Percentiles rank a stretch among this genome's conserved stretches.
Evolutionary conservation across 2,329 filamentous ascomycete species (phyloP).

Genomic region (Magnaporthiopsis poae): DNA sequence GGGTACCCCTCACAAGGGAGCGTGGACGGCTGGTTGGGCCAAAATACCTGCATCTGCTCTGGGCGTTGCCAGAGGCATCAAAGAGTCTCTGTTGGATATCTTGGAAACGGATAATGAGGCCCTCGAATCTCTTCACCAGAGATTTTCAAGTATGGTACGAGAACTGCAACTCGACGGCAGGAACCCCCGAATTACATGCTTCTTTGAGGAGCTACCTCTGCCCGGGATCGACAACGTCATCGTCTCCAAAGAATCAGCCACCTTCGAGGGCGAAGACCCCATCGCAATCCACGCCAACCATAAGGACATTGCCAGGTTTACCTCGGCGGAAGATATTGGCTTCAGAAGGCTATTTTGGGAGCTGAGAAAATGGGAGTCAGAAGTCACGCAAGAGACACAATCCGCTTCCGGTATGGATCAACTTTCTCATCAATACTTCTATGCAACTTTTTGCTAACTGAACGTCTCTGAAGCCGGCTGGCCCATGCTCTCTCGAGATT

Average conservation of each 20-base stretch:
- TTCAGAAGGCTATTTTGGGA: constrained; percentile 16
- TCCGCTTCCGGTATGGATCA: neutral
- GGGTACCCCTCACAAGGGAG: constrained; percentile 28
- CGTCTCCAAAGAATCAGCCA: constrained; percentile 22
- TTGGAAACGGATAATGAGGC: constrained; percentile 19
- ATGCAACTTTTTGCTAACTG: neutral
- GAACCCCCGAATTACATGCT: constrained; percentile 22
- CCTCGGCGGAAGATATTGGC: constrained; percentile 19
- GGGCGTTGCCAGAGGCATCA: constrained; percentile 22
- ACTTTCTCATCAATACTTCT: neutral
- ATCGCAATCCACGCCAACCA: constrained; percentile 24
- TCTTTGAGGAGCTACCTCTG: constrained; percentile 26
- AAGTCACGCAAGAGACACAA: no score
- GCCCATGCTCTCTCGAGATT: neutral
- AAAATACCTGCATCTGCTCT: constrained; percentile 20
- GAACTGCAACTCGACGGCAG: constrained; percentile 11
- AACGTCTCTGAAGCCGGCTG: neutral
- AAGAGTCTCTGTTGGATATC: constrained; percentile 20
- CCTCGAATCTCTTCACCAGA: constrained; percentile 17
- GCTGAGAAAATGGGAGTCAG: neutral
- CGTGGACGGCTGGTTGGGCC: constrained; percentile 25
- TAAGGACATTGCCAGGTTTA: constrained; percentile 24
- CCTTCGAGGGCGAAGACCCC: constrained; percentile 19
- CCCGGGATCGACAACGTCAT: constrained; percentile 15
- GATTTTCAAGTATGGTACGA: constrained; percentile 21